These are phyloP conservation scores for Physocladia obscura DNA, from an alignment of 192 early-diverging fungal genomes.

Conservation along the genomic window DNA sequence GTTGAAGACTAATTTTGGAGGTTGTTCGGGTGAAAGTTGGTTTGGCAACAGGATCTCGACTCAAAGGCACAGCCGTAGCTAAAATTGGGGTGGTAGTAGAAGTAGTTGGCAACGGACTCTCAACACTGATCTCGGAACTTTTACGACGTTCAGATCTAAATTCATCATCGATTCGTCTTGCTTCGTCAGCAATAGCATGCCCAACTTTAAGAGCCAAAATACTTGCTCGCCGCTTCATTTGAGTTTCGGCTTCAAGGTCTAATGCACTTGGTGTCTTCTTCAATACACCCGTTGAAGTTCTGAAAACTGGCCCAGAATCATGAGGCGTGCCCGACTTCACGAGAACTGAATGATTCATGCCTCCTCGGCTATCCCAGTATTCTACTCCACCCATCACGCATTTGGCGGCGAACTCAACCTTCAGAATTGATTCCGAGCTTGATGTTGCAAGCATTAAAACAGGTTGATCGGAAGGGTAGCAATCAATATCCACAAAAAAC, in stretches of 20 bases:
- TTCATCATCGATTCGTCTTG: constrained; percentile 11
- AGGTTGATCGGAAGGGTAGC: constrained; percentile 40
- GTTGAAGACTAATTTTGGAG: not conserved
- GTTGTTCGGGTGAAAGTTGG: not conserved
- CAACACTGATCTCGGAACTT: not conserved
- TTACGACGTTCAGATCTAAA: not conserved
- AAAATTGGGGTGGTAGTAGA: not conserved
- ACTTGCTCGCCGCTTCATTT: constrained; percentile 1
- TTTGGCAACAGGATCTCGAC: not conserved
- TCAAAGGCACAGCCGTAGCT: not conserved
- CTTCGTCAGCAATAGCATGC: constrained; percentile 18
- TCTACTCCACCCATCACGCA: constrained; percentile 73
- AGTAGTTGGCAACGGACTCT: not conserved
- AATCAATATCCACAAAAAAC: constrained; percentile 68
- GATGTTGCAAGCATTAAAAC: too few relatives aligned
- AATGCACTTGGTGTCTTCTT: not conserved
- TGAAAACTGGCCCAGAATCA: too few relatives aligned
- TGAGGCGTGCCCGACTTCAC: constrained; percentile 1
- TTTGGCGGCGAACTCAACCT: constrained; percentile 45
- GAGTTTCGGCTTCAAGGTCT: constrained; percentile 1
- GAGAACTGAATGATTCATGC: constrained; percentile 22
- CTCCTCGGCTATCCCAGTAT: constrained; percentile 81
- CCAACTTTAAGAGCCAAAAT: constrained; percentile 5
- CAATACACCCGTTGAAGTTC: not conserved
- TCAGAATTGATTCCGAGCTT: constrained; percentile 1